Evolutionary conservation across 1,284 basidiomycete species (phyloP).

Genomic region (Boletus sp.): DNA sequence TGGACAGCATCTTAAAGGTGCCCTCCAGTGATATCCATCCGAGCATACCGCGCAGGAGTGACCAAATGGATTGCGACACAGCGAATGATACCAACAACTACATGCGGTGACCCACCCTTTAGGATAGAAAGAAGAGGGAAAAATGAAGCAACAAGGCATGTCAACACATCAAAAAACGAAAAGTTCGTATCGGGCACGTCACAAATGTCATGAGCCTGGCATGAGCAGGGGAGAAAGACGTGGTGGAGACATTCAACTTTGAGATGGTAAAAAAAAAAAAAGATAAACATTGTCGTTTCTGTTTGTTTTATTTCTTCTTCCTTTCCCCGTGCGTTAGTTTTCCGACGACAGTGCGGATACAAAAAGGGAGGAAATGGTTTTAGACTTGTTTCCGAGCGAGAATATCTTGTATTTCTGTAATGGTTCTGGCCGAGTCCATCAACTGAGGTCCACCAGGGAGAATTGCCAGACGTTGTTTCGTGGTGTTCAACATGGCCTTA

Average conservation of each 20-base stretch:
- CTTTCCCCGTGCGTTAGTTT: neutral
- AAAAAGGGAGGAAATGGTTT: neutral
- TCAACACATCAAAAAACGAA: constrained; percentile 10
- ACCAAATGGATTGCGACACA: constrained; percentile 20
- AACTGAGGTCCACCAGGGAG: constrained; percentile 66
- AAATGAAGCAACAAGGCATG: constrained; percentile 14
- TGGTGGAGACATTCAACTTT: neutral
- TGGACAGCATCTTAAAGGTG: too few species aligned
- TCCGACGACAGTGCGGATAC: constrained; percentile 3
- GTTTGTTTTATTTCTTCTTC: constrained; percentile 1
- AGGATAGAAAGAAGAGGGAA: neutral
- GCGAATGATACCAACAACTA: constrained; percentile 26
- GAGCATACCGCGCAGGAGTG: neutral
- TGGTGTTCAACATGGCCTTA: constrained; percentile 67
- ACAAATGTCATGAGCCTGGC: constrained; percentile 29
- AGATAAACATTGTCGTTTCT: constrained; percentile 8
- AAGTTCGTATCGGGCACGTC: constrained; percentile 15
- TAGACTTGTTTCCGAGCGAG: constrained; percentile 55
- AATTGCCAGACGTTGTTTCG: constrained; percentile 71
- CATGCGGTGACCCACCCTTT: constrained; percentile 15
- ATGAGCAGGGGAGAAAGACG: constrained; percentile 13
- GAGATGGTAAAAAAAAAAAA: neutral
- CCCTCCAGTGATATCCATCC: too few species aligned
- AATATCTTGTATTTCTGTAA: constrained; percentile 70
- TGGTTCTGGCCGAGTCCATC: constrained; percentile 60